Base-by-base conservation (phyloP, 495 filamentous ascomycete species). In the Clavariopsis aquatica region DNA sequence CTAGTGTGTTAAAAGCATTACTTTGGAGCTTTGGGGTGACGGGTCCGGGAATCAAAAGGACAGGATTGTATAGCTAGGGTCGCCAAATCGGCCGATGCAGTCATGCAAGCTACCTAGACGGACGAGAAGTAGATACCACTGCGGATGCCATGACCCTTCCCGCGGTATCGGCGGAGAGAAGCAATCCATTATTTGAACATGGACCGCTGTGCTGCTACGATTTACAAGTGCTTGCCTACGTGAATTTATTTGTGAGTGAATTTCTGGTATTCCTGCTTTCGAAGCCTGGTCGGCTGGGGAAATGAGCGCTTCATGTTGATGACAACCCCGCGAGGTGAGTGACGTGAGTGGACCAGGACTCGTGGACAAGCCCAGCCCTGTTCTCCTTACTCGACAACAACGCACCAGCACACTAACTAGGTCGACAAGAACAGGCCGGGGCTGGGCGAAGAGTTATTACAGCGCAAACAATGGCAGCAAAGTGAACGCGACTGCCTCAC, bases 231-330 rank as follows among this genome's bases (percentile, higher is more conserved):
- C 31, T 34, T 34, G 12, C 12, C 6, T 34, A 34, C 31, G 31
- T 12, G 31, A 34, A 34, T 34, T 34, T 5, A 34, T 34, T 34
- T 34, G 31, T 12, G 31, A 34, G 31, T 34, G 12, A 12, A 34
- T 34, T 34, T 34, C 12, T 5, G 12, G 6, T 34, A 6, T 34
- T 5, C 4, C 23, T 61, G 57, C 6, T 15, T 51, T 51, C 26
- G 23, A 45, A 52, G 43, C 12, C 31, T 27, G 17, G 45, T 60
- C 41, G 54, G 13, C 49, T 57, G 45, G 45, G 52, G 60, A 62
- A 62, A 62, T 62, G 46, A 49, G 34, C 27, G 65, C 49, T 43
- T 68, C 46, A 55, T 29, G 47, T 68, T 68, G 45, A 68, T 62
- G 65, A 54, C 10, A 45, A 29, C 43, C 52, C 19, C 20, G 56